Evolutionary conservation across 257 asterid genomes (phyloP).

Genomic region (Solanum peruvianum): DNA sequence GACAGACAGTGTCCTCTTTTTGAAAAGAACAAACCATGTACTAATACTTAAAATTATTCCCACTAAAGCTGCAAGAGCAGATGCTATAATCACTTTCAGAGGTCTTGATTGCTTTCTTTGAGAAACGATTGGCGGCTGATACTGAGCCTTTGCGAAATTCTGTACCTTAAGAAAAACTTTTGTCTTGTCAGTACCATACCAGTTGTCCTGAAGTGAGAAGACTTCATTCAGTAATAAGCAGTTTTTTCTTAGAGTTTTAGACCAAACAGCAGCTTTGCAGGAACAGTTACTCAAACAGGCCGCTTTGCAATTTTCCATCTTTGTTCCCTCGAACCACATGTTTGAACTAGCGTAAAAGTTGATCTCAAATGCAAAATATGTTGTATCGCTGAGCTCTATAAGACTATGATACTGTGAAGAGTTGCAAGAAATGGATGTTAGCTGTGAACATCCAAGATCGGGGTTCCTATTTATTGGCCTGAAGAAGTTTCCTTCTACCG

Average conservation of each 20-base stretch:
- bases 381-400: background rate
- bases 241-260: background rate
- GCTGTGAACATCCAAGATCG: background rate
- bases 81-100: background rate
- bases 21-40: no score
- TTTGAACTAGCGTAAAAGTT: no score
- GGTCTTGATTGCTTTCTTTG: background rate
- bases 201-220: background rate
- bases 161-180: background rate
- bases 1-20: no score
- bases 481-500: background rate
- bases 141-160: background rate
- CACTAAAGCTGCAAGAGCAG: background rate
- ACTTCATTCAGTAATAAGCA: slow-evolving; percentile 1
- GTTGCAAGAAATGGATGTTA: background rate
- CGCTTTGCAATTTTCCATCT: background rate
- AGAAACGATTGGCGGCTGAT: background rate
- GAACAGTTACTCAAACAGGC: background rate
- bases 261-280: background rate
- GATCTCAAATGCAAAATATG: background rate
- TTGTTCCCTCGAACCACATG: background rate
- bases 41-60: background rate
- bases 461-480: background rate
- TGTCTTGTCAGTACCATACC: background rate
- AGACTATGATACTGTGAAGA: background rate